Percentiles rank a stretch among this genome's conserved stretches.
phyloP scores from a whole-genome alignment of 441 rosid genomes.

The Flueggea neowawraea region DNA sequence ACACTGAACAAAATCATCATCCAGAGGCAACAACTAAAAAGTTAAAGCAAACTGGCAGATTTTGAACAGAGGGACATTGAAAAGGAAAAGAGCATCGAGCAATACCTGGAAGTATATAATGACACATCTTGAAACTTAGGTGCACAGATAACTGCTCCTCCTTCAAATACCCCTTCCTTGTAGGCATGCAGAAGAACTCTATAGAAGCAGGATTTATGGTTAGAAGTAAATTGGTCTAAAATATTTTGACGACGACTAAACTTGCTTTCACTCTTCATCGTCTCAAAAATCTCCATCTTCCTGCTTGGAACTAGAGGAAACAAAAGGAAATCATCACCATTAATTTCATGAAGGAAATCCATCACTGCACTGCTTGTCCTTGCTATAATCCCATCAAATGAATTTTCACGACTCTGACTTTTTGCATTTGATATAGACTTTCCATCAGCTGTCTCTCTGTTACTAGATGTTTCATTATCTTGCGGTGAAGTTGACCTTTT shows the following conservation, averaged over 20 bases:
- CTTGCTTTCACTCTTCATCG: slow-evolving; percentile 34
- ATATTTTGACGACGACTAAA: slow-evolving; percentile 24
- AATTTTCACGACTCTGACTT: slow-evolving; percentile 18
- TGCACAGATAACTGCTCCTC: slow-evolving; percentile 82
- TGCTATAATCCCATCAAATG: slow-evolving; percentile 46
- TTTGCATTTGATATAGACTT: slow-evolving; percentile 8
- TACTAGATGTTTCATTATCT: slow-evolving; percentile 20
- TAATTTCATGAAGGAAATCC: slow-evolving; percentile 33
- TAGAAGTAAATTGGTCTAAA: slow-evolving; percentile 23
- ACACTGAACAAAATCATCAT: not conserved
- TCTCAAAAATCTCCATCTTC: slow-evolving; percentile 23
- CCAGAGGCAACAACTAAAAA: too few relatives aligned
- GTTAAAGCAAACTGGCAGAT: not conserved
- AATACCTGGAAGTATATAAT: slow-evolving; percentile 53
- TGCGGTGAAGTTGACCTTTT: slow-evolving; percentile 13
- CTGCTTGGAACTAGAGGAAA: slow-evolving; percentile 39
- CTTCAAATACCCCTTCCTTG: slow-evolving; percentile 82
- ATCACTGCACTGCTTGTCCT: slow-evolving; percentile 52
- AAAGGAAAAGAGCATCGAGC: not conserved
- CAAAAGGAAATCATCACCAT: slow-evolving; percentile 33
- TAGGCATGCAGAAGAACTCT: slow-evolving; percentile 76
- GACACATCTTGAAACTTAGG: slow-evolving; percentile 55
- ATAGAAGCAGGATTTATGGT: slow-evolving; percentile 49
- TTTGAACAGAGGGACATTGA: not conserved
- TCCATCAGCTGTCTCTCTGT: slow-evolving; percentile 19